Base-by-base conservation (phyloP, 768 basidiomycete species). In the Pleurotus tuoliensis region DNA sequence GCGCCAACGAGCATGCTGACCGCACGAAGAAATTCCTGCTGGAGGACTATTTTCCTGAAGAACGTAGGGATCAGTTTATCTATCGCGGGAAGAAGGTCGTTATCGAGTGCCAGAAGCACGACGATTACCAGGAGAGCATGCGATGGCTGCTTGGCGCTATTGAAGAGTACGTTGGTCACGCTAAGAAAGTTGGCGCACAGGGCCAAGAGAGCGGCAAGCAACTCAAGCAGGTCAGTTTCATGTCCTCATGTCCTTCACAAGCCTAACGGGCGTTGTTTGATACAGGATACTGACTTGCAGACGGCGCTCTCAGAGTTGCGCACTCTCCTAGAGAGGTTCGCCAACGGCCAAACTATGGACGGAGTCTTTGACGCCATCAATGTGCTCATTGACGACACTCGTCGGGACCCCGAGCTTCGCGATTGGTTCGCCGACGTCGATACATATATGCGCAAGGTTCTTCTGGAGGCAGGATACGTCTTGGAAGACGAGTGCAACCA, bases 31-130 rank as follows among this genome's bases (percentile, higher is more conserved):
- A 84, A 34, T 88, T 90, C 68, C 62, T 96, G 48, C 70, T 72
- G 15, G 91, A 94, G 47, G 90, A 94, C 39, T 88, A 87, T 62
- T 94, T 96, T 79, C 94, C 94, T 0, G 77, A 88, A 62, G 94
- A 94, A 70, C 78, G 95, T 18, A 81, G 92, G 27, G 92, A 95
- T 51, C 92, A 92, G 65, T 97, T 93, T 71, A 89, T 98, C 66
- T 96, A 87, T 76, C 83, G 96, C 12, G 80, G 84, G 3, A 98
- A 97, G 79, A 97, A 97, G 83, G 87, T 88, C 40, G 82, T 96
- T 53, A 79, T 95, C 57, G 94, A 97, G 65, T 94, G 91, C 67
- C 94, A 96, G 72, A 86, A 87, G 66, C 93, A 96, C 71, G 78
- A 86, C 49, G 89, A 95, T 66, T 97, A 96, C 71, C 91, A 93